Evolutionary conservation across 148 eudicot species (phyloP).

Genomic region (Cornus florida): DNA sequence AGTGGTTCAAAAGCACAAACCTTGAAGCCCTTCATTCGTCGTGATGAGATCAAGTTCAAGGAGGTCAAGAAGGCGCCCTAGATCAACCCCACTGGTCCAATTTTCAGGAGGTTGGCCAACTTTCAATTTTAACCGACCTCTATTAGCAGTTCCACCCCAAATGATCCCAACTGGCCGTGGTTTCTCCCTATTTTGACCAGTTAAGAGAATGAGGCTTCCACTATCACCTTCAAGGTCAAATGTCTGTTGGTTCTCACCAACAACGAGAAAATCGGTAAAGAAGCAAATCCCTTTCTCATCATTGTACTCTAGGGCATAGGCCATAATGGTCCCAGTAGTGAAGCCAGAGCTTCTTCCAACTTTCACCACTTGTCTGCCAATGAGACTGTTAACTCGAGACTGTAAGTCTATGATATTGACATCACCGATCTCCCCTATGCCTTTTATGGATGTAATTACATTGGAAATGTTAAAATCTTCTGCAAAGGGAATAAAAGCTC

Average conservation of each 20-base stretch:
- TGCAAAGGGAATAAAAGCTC: constrained; percentile 69
- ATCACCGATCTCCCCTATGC: constrained; percentile 60
- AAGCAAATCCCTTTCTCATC: constrained; percentile 70
- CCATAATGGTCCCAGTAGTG: constrained; percentile 69
- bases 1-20: constrained; percentile 29
- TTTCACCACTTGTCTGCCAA: constrained; percentile 61
- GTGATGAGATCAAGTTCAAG: constrained; percentile 72
- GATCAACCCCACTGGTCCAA: constrained; percentile 75
- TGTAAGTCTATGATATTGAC: constrained; percentile 61
- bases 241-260: constrained; percentile 62
- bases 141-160: constrained; percentile 81
- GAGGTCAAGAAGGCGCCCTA: constrained; percentile 74
- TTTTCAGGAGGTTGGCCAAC: constrained; percentile 65
- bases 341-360: constrained; percentile 82
- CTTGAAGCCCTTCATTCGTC: constrained; percentile 50
- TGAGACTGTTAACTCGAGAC: constrained; percentile 49
- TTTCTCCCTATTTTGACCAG: constrained; percentile 47
- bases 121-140: constrained; percentile 57
- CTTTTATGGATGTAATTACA: constrained; percentile 55
- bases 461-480: constrained; percentile 50
- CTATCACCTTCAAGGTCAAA: constrained; percentile 80
- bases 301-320: constrained; percentile 69
- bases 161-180: constrained; percentile 67
- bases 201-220: constrained; percentile 68
- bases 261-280: constrained; percentile 66